Percentiles rank a stretch among this genome's conserved stretches.
These are phyloP conservation scores for Amorphotheca resinae DNA, from an alignment of 495 filamentous ascomycete species.

Conservation along the genomic window DNA sequence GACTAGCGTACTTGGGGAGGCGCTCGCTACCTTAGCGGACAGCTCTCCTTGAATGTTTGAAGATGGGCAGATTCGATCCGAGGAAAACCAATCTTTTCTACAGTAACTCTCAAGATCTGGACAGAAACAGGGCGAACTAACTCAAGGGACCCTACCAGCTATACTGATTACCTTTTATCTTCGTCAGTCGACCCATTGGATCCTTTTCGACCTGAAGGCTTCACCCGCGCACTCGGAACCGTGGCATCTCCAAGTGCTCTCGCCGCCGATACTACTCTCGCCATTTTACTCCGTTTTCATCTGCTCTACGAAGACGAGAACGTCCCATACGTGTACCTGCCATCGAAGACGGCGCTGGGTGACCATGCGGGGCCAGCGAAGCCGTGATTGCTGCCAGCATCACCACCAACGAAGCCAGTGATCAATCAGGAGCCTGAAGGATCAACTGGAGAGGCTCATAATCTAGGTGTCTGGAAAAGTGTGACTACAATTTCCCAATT, in stretches of 20 bases:
- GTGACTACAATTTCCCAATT: too few species aligned
- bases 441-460: conserved; percentile 92
- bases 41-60: not conserved
- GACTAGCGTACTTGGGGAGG: not conserved
- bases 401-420: conserved; percentile 86
- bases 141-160: conserved; percentile 46
- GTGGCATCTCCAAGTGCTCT: conserved; percentile 80
- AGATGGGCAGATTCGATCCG: too few species aligned
- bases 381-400: conserved; percentile 80
- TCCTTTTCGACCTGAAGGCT: not conserved
- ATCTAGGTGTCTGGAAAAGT: conserved; percentile 46
- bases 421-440: conserved; percentile 75
- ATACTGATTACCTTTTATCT: conserved; percentile 60
- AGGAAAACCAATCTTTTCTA: too few species aligned
- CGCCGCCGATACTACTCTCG: conserved; percentile 75
- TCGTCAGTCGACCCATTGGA: conserved; percentile 31
- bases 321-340: conserved; percentile 60
- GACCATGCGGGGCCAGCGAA: conserved; percentile 71
- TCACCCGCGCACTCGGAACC: conserved; percentile 59
- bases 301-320: conserved; percentile 79
- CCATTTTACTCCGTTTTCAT: conserved; percentile 85
- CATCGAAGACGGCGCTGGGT: conserved; percentile 54
- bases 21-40: not conserved
- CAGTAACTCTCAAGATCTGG: not conserved
- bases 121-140: conserved; percentile 40